Percentiles rank a stretch among this genome's conserved stretches.
phyloP scores from a whole-genome alignment of 2,329 filamentous ascomycete species.

The Colletotrichum sp. region DNA sequence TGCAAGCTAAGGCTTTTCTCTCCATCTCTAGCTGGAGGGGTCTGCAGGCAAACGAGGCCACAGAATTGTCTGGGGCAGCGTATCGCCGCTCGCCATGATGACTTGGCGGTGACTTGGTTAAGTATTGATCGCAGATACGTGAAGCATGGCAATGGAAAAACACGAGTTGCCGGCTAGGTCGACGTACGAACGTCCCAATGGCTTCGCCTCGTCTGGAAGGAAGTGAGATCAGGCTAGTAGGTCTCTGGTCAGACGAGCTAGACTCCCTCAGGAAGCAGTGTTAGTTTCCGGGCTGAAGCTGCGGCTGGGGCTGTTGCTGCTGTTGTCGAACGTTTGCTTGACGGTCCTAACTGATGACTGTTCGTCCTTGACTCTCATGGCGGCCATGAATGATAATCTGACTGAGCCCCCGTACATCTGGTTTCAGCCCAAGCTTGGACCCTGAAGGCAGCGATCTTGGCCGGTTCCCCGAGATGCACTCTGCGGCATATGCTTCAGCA shows the following conservation, averaged over 20 bases:
- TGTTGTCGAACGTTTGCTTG: not conserved
- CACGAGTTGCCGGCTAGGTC: not conserved
- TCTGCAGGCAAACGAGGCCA: not conserved
- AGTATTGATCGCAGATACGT: not conserved
- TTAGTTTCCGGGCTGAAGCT: not conserved
- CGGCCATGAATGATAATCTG: not conserved
- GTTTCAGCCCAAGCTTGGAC: constrained; percentile 21
- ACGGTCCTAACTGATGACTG: not conserved
- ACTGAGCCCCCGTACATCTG: constrained; percentile 4
- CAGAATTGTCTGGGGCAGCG: not conserved
- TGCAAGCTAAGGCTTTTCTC: constrained; percentile 1
- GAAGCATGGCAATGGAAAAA: not conserved
- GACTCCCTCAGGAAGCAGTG: not conserved
- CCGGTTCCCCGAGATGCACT: not conserved
- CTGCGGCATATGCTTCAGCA: not conserved
- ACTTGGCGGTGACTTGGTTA: not conserved
- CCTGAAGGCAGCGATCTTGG: constrained; percentile 11
- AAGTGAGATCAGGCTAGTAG: not conserved
- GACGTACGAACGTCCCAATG: not conserved
- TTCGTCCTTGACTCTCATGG: not conserved
- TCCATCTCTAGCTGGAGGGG: not conserved
- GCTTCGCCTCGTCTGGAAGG: not conserved
- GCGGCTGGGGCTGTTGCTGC: not conserved
- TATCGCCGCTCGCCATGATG: not conserved
- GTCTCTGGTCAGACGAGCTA: not conserved